phyloP scores from a whole-genome alignment of 2,329 filamentous ascomycete species.

The Phialophora macrospora region DNA sequence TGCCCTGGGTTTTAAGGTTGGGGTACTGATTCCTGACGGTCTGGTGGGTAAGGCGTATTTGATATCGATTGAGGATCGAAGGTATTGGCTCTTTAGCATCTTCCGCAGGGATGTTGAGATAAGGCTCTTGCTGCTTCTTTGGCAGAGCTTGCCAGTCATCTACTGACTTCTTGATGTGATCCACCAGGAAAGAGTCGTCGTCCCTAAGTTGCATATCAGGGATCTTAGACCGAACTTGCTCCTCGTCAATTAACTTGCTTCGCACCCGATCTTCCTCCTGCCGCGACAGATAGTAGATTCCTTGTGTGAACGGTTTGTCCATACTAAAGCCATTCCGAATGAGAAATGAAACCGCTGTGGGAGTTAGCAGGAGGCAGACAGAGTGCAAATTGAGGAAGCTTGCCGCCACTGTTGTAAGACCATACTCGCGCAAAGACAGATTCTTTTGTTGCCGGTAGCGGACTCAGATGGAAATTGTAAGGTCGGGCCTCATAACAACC shows the following conservation, averaged over 20 bases:
- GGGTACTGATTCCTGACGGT: conserved; percentile 66
- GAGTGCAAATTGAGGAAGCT: conserved; percentile 1
- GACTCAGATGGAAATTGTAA: conserved; percentile 68
- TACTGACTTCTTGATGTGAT: conserved; percentile 42
- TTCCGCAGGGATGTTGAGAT: conserved; percentile 53
- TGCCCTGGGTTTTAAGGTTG: conserved; percentile 46
- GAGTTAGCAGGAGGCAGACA: conserved; percentile 36
- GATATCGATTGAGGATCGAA: conserved; percentile 59
- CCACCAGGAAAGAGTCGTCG: conserved; percentile 59
- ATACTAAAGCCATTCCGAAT: conserved; percentile 64
- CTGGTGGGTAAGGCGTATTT: conserved; percentile 69
- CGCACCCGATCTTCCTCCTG: conserved; percentile 60
- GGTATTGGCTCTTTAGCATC: conserved; percentile 39
- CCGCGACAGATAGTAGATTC: conserved; percentile 67
- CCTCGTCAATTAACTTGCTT: conserved; percentile 51
- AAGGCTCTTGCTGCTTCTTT: conserved; percentile 46
- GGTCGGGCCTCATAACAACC: conserved; percentile 63
- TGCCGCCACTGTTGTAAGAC: conserved; percentile 61
- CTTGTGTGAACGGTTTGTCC: conserved; percentile 59
- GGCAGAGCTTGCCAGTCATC: conserved; percentile 52
- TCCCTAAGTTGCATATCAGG: conserved; percentile 57
- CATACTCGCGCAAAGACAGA: conserved; percentile 66
- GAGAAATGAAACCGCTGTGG: conserved; percentile 64
- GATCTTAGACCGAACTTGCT: conserved; percentile 40
- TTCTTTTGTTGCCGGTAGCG: conserved; percentile 56